Base-by-base conservation (phyloP, 345 rosid species). In the Angophora floribunda region DNA sequence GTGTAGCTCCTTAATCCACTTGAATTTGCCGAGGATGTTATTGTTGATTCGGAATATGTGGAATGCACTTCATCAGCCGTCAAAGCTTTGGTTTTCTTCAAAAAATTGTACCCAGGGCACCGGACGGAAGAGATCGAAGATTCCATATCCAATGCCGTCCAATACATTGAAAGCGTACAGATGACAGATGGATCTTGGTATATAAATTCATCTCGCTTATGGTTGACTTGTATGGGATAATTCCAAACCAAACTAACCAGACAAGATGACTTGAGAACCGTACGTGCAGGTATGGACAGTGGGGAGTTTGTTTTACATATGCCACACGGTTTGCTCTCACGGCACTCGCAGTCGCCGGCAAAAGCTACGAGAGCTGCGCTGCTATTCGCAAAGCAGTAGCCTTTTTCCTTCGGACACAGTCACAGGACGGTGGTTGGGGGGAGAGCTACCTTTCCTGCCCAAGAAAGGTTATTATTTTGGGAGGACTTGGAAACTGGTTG, bases 31-130 rank as follows among this genome's bases (percentile, higher is more conserved):
- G 89, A 87, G 3, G 91, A 92, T 86, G 79, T 88, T 9, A 91
- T 95, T 30, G 45, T 85, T 9, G 94, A 94, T 88, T 86, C 70
- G 13, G 94, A 91, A 21, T 90, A 90, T 17, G 87, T 90, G 7
- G 96, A 95, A 90, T 93, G 97, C 88, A 95, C 97, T 4, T 86
- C 94, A 53, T 52, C 96, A 41, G 93, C 89, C 47, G 50, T 93
- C 49, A 93, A 93, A 63, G 91, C 90, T 3, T 85, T 94, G 22
- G 91, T 91, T 89, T 55, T 93, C 82, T 93, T 94, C 82, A 91
- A 90, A 67, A 89, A 91, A 91, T 84, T 91, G 9, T 89, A 92
- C 87, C 95, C 95, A 2, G 90, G 85, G 32, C 95, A 94, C 87
- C 92, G 89, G 82, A 89, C 82, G 67, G 87, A 88, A 65, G 94